Evolutionary conservation across 441 rosid species (phyloP).

Genomic region (Erodium trifolium): DNA sequence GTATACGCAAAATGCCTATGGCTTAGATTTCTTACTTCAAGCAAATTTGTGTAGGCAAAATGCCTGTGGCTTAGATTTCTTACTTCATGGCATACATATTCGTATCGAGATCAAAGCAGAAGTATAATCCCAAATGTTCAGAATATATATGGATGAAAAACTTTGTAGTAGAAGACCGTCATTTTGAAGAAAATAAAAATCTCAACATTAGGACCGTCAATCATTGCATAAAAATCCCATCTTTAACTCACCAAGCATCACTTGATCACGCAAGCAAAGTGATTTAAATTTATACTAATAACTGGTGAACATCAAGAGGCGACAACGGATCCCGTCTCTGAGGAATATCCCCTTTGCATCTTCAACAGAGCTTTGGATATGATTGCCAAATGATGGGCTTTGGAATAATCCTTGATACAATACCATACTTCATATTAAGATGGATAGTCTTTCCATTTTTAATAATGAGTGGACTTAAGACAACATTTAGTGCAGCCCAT

Average conservation of each 20-base stretch:
- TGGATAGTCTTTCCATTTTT: neutral
- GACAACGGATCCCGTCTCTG: neutral
- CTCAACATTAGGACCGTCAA: neutral
- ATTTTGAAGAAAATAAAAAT: neutral
- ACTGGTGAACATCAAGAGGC: neutral
- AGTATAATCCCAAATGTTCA: neutral
- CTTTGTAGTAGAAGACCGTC: neutral
- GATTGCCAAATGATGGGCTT: too few species aligned
- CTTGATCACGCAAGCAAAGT: neutral
- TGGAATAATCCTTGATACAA: neutral
- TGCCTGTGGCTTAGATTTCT: neutral
- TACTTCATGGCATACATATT: neutral
- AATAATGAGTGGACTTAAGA: neutral
- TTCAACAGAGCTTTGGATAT: too few species aligned
- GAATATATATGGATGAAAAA: neutral
- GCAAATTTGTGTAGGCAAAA: too few species aligned
- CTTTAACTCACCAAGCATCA: neutral
- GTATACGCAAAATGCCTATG: neutral
- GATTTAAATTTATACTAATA: neutral
- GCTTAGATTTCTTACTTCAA: neutral
- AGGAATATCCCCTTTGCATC: neutral
- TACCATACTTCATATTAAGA: neutral
- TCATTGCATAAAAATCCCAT: neutral
- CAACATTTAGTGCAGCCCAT: constrained; percentile 1
- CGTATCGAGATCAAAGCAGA: neutral